These are phyloP conservation scores for Xylaria acuta DNA, from an alignment of 495 filamentous ascomycete species.

Conservation along the genomic window DNA sequence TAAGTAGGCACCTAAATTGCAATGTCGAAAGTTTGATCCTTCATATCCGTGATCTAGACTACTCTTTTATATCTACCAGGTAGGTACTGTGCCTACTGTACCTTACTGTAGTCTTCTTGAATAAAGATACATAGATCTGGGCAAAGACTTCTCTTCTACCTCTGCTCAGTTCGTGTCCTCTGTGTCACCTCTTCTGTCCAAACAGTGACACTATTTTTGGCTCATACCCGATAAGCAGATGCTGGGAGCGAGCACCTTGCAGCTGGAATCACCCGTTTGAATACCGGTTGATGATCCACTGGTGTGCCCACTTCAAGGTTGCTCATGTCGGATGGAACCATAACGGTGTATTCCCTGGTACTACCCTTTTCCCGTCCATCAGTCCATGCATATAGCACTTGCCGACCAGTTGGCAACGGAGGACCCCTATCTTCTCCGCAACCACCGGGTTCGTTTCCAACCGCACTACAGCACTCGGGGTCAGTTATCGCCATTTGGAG, in stretches of 20 bases:
- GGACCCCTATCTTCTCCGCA: slow-evolving; percentile 5
- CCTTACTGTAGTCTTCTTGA: not conserved
- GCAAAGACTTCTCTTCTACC: not conserved
- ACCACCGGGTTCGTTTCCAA: not conserved
- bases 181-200: not conserved
- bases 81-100: no score
- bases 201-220: not conserved
- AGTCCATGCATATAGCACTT: slow-evolving; percentile 42
- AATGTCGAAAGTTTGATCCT: no score
- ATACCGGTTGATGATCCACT: not conserved
- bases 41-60: no score
- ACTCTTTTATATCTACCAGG: no score
- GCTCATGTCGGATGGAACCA: slow-evolving; percentile 21
- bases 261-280: not conserved
- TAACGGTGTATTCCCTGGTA: slow-evolving; percentile 3
- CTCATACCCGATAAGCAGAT: not conserved
- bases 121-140: no score
- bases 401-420: slow-evolving; percentile 31
- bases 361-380: slow-evolving; percentile 37
- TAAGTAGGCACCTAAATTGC: no score
- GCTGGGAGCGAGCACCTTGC: not conserved
- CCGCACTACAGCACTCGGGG: no score
- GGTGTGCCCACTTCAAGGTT: not conserved
- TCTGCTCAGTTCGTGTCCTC: not conserved
- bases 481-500: no score